Percentiles rank a stretch among this genome's conserved stretches.
Conservation (phyloP, 192 early-diverging fungal genomes). For the Coemansia sp. region DNA sequence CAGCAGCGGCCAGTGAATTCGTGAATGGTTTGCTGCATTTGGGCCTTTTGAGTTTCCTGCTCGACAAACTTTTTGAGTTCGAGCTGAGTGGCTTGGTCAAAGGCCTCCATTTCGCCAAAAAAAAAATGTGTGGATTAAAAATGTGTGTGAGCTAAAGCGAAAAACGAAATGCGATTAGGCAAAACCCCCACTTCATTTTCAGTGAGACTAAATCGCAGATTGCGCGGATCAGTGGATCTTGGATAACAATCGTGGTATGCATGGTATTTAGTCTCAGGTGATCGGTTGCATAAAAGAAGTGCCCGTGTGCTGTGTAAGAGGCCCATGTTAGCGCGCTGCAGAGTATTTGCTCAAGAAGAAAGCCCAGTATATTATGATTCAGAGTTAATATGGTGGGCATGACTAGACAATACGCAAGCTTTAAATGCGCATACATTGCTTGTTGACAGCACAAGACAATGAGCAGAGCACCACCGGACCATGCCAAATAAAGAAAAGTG, state of each 20-base stretch:
- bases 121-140: neutral
- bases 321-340: neutral
- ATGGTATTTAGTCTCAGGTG: neutral
- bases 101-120: slow-evolving; percentile 14
- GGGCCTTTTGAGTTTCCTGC: slow-evolving; percentile 58
- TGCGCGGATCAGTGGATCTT: neutral
- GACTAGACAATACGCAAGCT: neutral
- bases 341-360: neutral
- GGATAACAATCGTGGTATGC: neutral
- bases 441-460: neutral
- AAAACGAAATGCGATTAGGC: too few relatives aligned
- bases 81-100: slow-evolving; percentile 57
- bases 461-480: neutral
- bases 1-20: slow-evolving; percentile 67
- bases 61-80: slow-evolving; percentile 62
- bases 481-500: neutral
- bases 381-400: neutral
- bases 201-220: neutral
- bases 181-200: neutral
- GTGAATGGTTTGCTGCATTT: slow-evolving; percentile 60
- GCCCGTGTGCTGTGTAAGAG: neutral
- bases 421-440: neutral
- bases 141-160: too few relatives aligned
- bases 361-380: neutral
- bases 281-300: neutral